Base-by-base conservation (phyloP, 345 rosid genomes). In the Moricandia arvensis region DNA sequence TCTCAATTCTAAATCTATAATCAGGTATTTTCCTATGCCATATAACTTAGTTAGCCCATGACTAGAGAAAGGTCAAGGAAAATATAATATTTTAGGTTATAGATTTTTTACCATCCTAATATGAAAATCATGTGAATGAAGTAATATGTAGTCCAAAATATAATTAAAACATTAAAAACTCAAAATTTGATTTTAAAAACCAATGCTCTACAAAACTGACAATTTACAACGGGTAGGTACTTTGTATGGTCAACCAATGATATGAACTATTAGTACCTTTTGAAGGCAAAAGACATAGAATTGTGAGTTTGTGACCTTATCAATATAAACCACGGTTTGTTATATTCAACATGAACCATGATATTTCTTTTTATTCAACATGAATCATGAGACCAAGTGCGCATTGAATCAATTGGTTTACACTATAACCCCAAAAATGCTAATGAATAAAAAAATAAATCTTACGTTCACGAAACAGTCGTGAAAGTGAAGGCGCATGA, bases 401-500 rank as follows among this genome's bases (percentile, higher is more conserved):
- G 51, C 51, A 45, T 45, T 45, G 17, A 45, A 45, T 45, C 51
- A 5, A 1, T 13, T 5, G 55, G 9, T 49, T 47, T 43, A n/a
- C 18, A 49, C 15, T 49, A 3, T 49, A 15, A 49, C 4, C 54
- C 15, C 7, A 18, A 49, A 49, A 49, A 15, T 66, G 24, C 34
- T 65, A 31, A 58, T 66, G 66, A 21, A 45, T n/a, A 67, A 11
- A 21, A 21, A 65, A 59, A 16, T 12, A 37, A 29, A 37, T 16
- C 70, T 69, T 67, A 90, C 92, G 73, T 90, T 86, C 35, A 88
- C 89, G 38, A 88, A 90, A 78, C 95, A 90, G 80, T 90, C 96
- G 13, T 90, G 82, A 65, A 79, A 79, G 53, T 79, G 79, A 43
- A 79, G 82, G 57, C 82, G 82, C 68, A 79, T 73, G 82, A 90